phyloP scores from a whole-genome alignment of 306 rosid species.

The Vigna angularis region DNA sequence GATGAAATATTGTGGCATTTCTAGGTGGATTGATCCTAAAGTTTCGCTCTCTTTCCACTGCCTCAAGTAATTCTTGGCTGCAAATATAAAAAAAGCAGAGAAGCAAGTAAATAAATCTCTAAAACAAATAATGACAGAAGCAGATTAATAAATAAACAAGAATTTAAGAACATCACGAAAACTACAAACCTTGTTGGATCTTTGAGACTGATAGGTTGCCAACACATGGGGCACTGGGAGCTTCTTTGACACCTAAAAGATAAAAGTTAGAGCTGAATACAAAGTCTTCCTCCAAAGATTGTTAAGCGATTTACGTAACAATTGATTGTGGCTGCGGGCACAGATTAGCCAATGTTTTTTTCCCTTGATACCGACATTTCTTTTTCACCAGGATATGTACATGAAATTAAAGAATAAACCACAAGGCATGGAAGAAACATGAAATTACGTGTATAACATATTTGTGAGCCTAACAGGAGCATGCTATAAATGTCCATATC shows the following conservation, averaged over 20 bases:
- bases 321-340: background rate
- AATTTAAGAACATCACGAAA: constrained; percentile 6
- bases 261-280: constrained; percentile 24
- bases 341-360: background rate
- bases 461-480: background rate
- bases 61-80: constrained; percentile 97
- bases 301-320: constrained; percentile 32
- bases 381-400: background rate
- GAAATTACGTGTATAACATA: constrained; percentile 25
- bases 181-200: constrained; percentile 82
- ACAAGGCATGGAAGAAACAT: constrained; percentile 13
- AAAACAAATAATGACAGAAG: constrained; percentile 38
- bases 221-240: constrained; percentile 99
- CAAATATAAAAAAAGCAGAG: constrained; percentile 37
- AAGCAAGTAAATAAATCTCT: constrained; percentile 27
- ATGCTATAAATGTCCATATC: background rate
- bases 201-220: constrained; percentile 94
- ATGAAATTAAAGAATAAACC: background rate
- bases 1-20: constrained; percentile 90
- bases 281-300: constrained; percentile 17
- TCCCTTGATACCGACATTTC: background rate
- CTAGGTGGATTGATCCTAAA: constrained; percentile 78
- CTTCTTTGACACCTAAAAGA: constrained; percentile 93
- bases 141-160: background rate
- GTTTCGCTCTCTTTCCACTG: constrained; percentile 86